These are phyloP conservation scores for Geotrichum candidum DNA, from an alignment of 1,139 yeast species.

Conservation along the genomic window DNA sequence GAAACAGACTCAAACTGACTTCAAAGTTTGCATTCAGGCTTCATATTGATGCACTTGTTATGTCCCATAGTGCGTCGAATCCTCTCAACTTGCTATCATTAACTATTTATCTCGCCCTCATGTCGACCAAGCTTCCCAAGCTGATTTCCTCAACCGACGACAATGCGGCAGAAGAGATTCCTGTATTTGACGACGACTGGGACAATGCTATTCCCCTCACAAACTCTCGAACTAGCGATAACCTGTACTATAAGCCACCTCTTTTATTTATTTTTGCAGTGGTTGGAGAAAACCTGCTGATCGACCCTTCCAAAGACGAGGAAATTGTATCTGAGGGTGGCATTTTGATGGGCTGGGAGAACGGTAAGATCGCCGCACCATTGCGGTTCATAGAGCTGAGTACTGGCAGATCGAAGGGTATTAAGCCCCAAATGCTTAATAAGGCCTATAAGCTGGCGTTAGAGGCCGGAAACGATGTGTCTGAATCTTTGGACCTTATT, in stretches of 20 bases:
- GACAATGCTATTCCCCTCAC: conserved; percentile 49
- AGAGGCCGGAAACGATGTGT: conserved; percentile 31
- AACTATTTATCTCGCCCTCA: conserved; percentile 73
- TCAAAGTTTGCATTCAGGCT: conserved; percentile 69
- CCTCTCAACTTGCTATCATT: conserved; percentile 76
- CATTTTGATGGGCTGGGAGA: conserved; percentile 61
- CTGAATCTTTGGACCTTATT: conserved; percentile 28
- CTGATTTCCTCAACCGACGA: conserved; percentile 58
- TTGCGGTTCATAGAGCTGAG: conserved; percentile 27
- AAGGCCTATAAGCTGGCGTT: conserved; percentile 33
- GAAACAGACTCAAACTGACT: conserved; percentile 52
- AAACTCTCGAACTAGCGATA: conserved; percentile 24
- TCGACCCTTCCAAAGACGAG: conserved; percentile 82
- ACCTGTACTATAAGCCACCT: conserved; percentile 51
- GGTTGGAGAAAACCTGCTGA: conserved; percentile 58
- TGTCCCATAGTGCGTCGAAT: conserved; percentile 54
- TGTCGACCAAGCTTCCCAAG: conserved; percentile 70
- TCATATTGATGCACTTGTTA: conserved; percentile 69
- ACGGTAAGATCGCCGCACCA: conserved; percentile 52
- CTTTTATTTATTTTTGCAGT: conserved; percentile 68
- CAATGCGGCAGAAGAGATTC: conserved; percentile 64
- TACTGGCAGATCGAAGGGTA: conserved; percentile 25
- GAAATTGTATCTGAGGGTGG: conserved; percentile 85
- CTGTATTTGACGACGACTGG: conserved; percentile 89
- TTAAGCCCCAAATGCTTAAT: conserved; percentile 28